A percentile compares a stretch with the other conserved stretches of the same genome.
Conservation (phyloP, 1,139 yeast species). For the Pneumocystis canis region DNA sequence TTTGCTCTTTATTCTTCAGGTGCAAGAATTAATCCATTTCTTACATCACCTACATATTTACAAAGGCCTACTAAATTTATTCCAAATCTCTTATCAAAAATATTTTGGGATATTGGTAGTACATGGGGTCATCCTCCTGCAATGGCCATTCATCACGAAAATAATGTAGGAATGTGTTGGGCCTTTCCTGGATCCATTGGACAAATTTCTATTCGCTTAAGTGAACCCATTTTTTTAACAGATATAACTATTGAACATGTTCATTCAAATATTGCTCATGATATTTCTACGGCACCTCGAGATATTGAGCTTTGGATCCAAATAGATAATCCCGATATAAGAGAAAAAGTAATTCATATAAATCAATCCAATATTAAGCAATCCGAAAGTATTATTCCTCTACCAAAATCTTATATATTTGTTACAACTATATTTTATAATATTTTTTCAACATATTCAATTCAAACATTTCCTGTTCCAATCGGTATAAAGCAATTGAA, state of each 20-base stretch:
- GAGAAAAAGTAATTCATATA: conserved; percentile 7
- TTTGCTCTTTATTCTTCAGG: conserved; percentile 23
- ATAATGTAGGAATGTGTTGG: conserved; percentile 26
- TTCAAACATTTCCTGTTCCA: conserved; percentile 23
- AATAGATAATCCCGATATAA: conserved; percentile 16
- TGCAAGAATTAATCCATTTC: conserved; percentile 20
- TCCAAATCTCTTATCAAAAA: conserved; percentile 6
- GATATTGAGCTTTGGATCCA: conserved; percentile 23
- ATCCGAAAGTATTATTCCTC: neutral
- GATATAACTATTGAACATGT: conserved; percentile 24
- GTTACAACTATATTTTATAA: conserved; percentile 21
- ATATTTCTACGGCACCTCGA: conserved; percentile 23
- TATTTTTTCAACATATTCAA: conserved; percentile 18
- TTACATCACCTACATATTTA: conserved; percentile 21
- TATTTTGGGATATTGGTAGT: conserved; percentile 18
- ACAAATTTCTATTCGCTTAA: conserved; percentile 21
- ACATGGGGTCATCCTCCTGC: conserved; percentile 19
- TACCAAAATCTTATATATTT: conserved; percentile 17
- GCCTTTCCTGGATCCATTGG: conserved; percentile 24
- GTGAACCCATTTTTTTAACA: conserved; percentile 19
- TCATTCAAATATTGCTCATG: conserved; percentile 19
- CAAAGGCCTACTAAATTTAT: conserved; percentile 16
- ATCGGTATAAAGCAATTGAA: conserved; percentile 11
- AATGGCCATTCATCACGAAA: conserved; percentile 20
- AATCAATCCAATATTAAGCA: neutral